These are phyloP conservation scores for Aspergillus eucalypticola DNA, from an alignment of 2,329 filamentous ascomycete genomes.

Conservation along the genomic window DNA sequence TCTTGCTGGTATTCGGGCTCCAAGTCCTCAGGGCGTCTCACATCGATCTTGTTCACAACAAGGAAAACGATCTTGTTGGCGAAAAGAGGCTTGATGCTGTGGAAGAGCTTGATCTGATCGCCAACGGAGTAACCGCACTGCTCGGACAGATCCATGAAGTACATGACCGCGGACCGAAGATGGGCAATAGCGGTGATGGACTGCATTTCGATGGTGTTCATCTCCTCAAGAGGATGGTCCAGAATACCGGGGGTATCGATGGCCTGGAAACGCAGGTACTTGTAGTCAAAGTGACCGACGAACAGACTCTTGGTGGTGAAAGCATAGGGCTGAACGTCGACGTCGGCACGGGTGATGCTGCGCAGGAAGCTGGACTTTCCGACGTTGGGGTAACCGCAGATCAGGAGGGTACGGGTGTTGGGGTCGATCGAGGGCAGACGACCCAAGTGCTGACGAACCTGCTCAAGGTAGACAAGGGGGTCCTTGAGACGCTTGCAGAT, in stretches of 20 bases:
- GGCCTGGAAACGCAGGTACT: conserved; percentile 84
- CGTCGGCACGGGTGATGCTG: conserved; percentile 89
- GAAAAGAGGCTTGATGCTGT: conserved; percentile 95
- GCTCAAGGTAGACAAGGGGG: conserved; percentile 90
- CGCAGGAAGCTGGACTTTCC: conserved; percentile 96
- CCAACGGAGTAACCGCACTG: conserved; percentile 93
- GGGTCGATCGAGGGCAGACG: conserved; percentile 98
- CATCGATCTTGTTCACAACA: conserved; percentile 97
- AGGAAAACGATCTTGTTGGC: conserved; percentile 97
- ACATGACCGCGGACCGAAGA: conserved; percentile 88
- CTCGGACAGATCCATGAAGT: conserved; percentile 97
- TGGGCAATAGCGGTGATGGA: conserved; percentile 97
- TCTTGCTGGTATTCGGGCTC: conserved; percentile 75
- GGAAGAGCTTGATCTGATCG: conserved; percentile 92
- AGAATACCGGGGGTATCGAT: conserved; percentile 99
- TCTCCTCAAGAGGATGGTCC: conserved; percentile 96
- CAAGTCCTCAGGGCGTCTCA: conserved; percentile 82
- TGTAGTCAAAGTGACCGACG: conserved; percentile 97
- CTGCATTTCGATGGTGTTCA: conserved; percentile 99
- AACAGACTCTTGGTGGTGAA: conserved; percentile 98
- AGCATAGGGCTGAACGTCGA: conserved; percentile 95
- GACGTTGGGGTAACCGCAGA: conserved; percentile 96
- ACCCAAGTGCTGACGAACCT: conserved; percentile 93
- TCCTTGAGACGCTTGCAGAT: conserved; percentile 94
- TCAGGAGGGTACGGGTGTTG: conserved; percentile 91